Percentiles rank a stretch among this genome's conserved stretches.
These are phyloP conservation scores for Didymella pinodella DNA, from an alignment of 2,329 filamentous ascomycete species.

Conservation along the genomic window DNA sequence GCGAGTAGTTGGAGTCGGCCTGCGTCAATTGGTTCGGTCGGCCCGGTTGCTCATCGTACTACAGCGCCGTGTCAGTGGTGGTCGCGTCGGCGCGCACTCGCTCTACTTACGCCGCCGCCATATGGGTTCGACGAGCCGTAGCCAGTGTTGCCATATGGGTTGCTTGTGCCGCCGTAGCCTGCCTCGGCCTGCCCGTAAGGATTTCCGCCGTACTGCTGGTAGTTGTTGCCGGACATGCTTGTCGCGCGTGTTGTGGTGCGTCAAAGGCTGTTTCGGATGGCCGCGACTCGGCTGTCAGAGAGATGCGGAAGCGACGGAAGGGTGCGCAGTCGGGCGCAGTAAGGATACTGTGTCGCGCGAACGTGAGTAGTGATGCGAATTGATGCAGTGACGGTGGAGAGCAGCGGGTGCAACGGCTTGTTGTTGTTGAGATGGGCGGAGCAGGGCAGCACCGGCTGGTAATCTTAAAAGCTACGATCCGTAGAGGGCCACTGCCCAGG, in stretches of 20 bases:
- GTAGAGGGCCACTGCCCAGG: slow-evolving; percentile 9
- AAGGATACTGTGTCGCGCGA: not conserved
- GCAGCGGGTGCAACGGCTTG: slow-evolving; percentile 11
- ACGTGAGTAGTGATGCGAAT: slow-evolving; percentile 12
- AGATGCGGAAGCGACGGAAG: slow-evolving; percentile 42
- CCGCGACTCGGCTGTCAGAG: slow-evolving; percentile 32
- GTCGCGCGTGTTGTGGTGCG: slow-evolving; percentile 21
- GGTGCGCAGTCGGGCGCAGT: slow-evolving; percentile 25
- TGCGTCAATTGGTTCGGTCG: slow-evolving; percentile 43
- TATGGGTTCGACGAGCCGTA: slow-evolving; percentile 45
- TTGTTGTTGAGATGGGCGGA: slow-evolving; percentile 30
- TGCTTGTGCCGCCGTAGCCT: slow-evolving; percentile 38
- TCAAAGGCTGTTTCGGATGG: slow-evolving; percentile 29
- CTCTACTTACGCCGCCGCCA: slow-evolving; percentile 35
- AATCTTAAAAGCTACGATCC: slow-evolving; percentile 23
- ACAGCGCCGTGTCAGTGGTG: slow-evolving; percentile 18
- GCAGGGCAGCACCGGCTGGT: slow-evolving; percentile 1
- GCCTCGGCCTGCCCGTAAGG: slow-evolving; percentile 64
- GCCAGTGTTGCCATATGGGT: slow-evolving; percentile 51
- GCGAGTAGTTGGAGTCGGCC: slow-evolving; percentile 50
- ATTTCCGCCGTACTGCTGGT: slow-evolving; percentile 66
- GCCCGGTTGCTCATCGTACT: slow-evolving; percentile 37
- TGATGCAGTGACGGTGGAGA: slow-evolving; percentile 18
- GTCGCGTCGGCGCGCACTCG: slow-evolving; percentile 19
- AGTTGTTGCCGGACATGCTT: slow-evolving; percentile 51